A percentile compares a stretch with the other conserved stretches of the same genome.
Conservation (phyloP, 495 filamentous ascomycete genomes). For the Aspergillus indologenus region DNA sequence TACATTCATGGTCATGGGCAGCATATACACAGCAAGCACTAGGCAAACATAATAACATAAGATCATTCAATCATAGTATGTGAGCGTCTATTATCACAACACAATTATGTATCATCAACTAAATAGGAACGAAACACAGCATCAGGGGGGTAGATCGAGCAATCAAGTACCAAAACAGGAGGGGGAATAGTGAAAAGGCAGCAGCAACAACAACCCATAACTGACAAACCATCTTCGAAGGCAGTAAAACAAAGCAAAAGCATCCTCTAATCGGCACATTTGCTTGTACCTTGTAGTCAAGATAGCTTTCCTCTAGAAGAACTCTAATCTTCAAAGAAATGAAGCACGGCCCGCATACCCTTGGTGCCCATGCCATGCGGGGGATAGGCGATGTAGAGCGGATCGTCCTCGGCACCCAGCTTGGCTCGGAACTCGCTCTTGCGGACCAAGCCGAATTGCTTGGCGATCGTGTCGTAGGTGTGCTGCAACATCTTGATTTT, state of each 20-base stretch:
- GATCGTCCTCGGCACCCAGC: slow-evolving; percentile 72
- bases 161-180: slow-evolving; percentile 9
- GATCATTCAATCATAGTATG: slow-evolving; percentile 1
- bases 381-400: slow-evolving; percentile 79
- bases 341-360: slow-evolving; percentile 71
- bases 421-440: slow-evolving; percentile 89
- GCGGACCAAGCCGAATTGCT: slow-evolving; percentile 70
- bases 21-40: not conserved
- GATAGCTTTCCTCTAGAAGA: not conserved
- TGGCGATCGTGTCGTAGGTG: slow-evolving; percentile 73
- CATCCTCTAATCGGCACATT: not conserved
- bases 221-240: not conserved
- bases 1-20: not conserved
- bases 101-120: not conserved
- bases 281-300: not conserved
- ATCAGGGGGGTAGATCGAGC: not conserved
- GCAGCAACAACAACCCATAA: slow-evolving; percentile 1
- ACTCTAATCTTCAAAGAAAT: slow-evolving; percentile 72
- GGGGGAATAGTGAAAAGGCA: slow-evolving; percentile 27
- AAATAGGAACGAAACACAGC: not conserved
- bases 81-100: not conserved
- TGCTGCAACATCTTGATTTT: slow-evolving; percentile 70
- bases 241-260: slow-evolving; percentile 9
- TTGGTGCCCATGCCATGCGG: slow-evolving; percentile 73
- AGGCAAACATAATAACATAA: slow-evolving; percentile 1